Base-by-base conservation (phyloP, 805 yeast genomes). In the Kluyveromyces dobzhanskii region DNA sequence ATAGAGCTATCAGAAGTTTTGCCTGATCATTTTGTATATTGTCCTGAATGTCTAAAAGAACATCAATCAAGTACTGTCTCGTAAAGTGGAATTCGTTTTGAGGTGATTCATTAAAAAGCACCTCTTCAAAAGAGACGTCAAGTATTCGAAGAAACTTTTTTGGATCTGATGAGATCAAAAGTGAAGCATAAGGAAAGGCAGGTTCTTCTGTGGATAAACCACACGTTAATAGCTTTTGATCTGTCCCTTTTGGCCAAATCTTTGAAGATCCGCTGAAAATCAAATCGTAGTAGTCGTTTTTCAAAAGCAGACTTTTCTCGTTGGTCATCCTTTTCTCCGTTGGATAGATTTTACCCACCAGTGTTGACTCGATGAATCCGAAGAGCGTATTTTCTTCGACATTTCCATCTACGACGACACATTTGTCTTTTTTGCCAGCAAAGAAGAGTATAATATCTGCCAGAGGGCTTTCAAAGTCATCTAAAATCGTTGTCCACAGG, bases 341-440 rank as follows among this genome's bases (percentile, higher is more conserved):
- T 0, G 97, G 97, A 54, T 79, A 90, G 42, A 79, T 81, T 40
- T 92, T 66, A 0, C 94, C 94, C 0, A 90, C 80, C 19, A 85
- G 63, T 9, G 78, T 62, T 50, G 76, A 82, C 0, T 86, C 71
- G 43, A 88, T 54, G 52, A 82, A 90, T 0, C 78, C 70, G 48
- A 64, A 80, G 2, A 76, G 62, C 44, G 66, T 67, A 25, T 45
- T 45, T 13, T 1, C 56, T 29, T 5, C 49, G 42, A 36, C 54
- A 44, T 23, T 44, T n/a, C 44, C 48, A 11, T 36, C 41, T 4
- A 35, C 36, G 6, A 44, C 39, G 17, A 38, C 40, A 3, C 45
- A 45, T 28, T 39, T 41, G 13, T 43, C 35, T 19, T 30, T 38
- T 14, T 47, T 48, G 16, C 61, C 62, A 25, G 53, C 64, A 35